Conservation (phyloP, 1,139 yeast species). For the Taiozyma sp. region DNA sequence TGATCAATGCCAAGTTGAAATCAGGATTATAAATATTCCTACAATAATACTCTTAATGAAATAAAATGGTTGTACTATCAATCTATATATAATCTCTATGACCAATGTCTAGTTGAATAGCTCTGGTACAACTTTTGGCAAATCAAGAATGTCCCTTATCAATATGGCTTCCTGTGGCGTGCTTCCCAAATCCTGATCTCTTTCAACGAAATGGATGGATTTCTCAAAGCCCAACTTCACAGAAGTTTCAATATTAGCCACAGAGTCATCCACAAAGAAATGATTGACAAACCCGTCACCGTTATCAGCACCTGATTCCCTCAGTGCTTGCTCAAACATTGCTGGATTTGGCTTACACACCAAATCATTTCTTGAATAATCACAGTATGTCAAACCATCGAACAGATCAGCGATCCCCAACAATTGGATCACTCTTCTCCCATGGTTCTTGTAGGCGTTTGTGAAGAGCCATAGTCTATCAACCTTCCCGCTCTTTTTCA, state of each 20-base stretch:
- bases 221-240: slow-evolving; percentile 38
- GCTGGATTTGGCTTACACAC: slow-evolving; percentile 82
- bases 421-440: slow-evolving; percentile 66
- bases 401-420: slow-evolving; percentile 87
- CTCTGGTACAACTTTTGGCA: slow-evolving; percentile 45
- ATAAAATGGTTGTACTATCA: background rate
- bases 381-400: slow-evolving; percentile 92
- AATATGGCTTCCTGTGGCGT: slow-evolving; percentile 38
- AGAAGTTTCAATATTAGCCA: slow-evolving; percentile 48
- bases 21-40: background rate
- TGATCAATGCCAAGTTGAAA: background rate
- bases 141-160: slow-evolving; percentile 42
- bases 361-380: slow-evolving; percentile 63
- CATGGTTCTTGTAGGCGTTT: slow-evolving; percentile 91
- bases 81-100: background rate
- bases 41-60: background rate
- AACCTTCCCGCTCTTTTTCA: slow-evolving; percentile 44
- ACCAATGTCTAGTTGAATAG: slow-evolving; percentile 29
- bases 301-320: slow-evolving; percentile 49
- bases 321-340: slow-evolving; percentile 53
- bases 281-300: slow-evolving; percentile 38
- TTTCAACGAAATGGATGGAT: slow-evolving; percentile 37
- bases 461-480: slow-evolving; percentile 82
- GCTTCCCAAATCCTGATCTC: slow-evolving; percentile 30
- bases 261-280: slow-evolving; percentile 82